Conservation (phyloP, 306 rosid species). For the Datisca glomerata region DNA sequence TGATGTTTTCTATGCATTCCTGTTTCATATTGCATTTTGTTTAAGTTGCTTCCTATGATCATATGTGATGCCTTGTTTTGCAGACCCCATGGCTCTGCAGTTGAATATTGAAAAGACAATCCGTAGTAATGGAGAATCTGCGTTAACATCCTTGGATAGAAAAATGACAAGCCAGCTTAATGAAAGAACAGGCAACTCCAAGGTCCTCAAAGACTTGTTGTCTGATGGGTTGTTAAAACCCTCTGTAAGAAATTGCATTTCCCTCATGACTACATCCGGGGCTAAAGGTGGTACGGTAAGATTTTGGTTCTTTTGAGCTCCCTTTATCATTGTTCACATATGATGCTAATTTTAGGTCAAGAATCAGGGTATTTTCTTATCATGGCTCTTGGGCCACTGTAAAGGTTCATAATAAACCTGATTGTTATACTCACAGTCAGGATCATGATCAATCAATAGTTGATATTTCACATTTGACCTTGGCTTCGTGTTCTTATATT, state of each 20-base stretch:
- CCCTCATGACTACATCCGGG: conserved; percentile 97
- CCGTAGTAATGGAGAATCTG: conserved; percentile 78
- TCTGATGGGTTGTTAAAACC: conserved; percentile 63
- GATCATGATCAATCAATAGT: too few species aligned
- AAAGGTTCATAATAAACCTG: too few species aligned
- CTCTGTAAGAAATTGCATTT: conserved; percentile 74
- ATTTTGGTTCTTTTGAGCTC: background rate
- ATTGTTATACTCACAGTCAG: too few species aligned
- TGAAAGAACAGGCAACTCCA: conserved; percentile 55
- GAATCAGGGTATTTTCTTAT: too few species aligned
- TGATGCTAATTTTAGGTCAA: background rate
- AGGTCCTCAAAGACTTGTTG: conserved; percentile 60
- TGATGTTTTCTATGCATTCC: too few species aligned
- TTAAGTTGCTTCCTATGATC: background rate
- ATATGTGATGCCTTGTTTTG: background rate
- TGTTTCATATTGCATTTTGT: too few species aligned
- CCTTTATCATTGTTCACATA: background rate
- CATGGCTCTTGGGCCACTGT: too few species aligned
- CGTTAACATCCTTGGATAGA: conserved; percentile 73
- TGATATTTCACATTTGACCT: too few species aligned
- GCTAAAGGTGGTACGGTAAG: conserved; percentile 93
- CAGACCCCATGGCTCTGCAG: conserved; percentile 60
- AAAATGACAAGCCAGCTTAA: conserved; percentile 72
- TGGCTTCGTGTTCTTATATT: too few species aligned
- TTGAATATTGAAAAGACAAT: conserved; percentile 56